A percentile compares a stretch with the other conserved stretches of the same genome.
Evolutionary conservation across 2,329 filamentous ascomycete genomes (phyloP).

Genomic region (Diaporthe humulicola): DNA sequence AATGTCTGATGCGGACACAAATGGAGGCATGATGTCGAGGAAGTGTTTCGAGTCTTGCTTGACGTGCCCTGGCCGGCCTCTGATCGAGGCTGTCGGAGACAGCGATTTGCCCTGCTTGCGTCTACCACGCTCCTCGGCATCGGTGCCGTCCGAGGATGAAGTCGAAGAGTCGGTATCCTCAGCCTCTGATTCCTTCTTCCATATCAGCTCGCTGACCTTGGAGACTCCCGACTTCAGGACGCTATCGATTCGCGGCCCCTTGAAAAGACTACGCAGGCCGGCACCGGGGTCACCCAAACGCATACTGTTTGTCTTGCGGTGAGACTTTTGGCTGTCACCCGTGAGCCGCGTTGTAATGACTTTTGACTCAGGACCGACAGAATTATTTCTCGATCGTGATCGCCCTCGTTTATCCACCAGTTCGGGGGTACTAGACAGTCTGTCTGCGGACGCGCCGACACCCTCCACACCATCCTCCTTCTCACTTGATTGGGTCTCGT

Average conservation of each 20-base stretch:
- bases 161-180: conserved; percentile 52
- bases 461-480: conserved; percentile 49
- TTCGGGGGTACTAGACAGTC: conserved; percentile 31
- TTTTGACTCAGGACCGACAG: conserved; percentile 56
- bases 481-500: conserved; percentile 41
- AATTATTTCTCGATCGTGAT: conserved; percentile 47
- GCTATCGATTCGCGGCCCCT: conserved; percentile 80
- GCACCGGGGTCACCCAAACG: conserved; percentile 60
- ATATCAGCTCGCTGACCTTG: conserved; percentile 68
- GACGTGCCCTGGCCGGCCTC: conserved; percentile 48
- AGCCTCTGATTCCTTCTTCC: conserved; percentile 62
- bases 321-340: conserved; percentile 63
- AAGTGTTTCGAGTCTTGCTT: conserved; percentile 58
- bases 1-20: conserved; percentile 54
- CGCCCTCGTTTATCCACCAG: conserved; percentile 46
- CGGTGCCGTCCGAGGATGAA: conserved; percentile 64
- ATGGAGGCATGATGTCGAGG: conserved; percentile 66
- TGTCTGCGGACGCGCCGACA: conserved; percentile 1
- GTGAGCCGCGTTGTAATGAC: conserved; percentile 51
- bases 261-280: conserved; percentile 81
- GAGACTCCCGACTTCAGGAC: conserved; percentile 73
- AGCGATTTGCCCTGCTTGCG: conserved; percentile 44
- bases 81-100: conserved; percentile 51
- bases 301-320: conserved; percentile 64
- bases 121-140: conserved; percentile 58